phyloP scores from a whole-genome alignment of 2,329 filamentous ascomycete species.

The Arthrobotrys entomopaga region DNA sequence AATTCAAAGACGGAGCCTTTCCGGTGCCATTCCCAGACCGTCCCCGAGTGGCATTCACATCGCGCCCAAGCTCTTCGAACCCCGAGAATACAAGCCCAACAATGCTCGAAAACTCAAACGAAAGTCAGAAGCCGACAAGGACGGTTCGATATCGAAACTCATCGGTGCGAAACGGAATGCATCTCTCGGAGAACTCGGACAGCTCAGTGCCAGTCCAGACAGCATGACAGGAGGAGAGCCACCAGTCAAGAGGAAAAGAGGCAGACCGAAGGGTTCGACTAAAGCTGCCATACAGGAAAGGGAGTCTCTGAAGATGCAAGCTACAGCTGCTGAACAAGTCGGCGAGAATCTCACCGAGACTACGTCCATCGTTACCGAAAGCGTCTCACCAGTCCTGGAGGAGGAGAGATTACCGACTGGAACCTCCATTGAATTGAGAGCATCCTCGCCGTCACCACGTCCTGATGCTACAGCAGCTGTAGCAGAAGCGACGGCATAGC shows the following conservation, averaged over 20 bases:
- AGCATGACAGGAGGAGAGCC: constrained; percentile 38
- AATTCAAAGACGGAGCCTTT: constrained; percentile 45
- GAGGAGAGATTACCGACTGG: constrained; percentile 48
- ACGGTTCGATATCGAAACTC: constrained; percentile 36
- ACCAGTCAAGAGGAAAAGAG: constrained; percentile 51
- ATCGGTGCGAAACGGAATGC: constrained; percentile 46
- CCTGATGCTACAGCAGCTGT: constrained; percentile 22
- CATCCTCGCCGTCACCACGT: constrained; percentile 42
- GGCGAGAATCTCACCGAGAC: constrained; percentile 50
- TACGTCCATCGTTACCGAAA: constrained; percentile 36
- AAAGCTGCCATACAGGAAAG: constrained; percentile 54
- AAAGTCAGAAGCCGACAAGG: constrained; percentile 52
- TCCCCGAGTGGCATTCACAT: constrained; percentile 31
- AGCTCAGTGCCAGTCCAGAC: constrained; percentile 27
- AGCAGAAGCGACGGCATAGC: constrained; percentile 26
- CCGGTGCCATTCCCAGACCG: constrained; percentile 46
- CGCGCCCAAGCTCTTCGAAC: constrained; percentile 50
- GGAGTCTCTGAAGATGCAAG: constrained; percentile 54
- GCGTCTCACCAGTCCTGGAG: constrained; percentile 49
- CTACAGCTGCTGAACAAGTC: constrained; percentile 51
- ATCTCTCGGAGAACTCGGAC: constrained; percentile 39
- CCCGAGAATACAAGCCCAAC: constrained; percentile 52
- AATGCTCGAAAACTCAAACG: constrained; percentile 50
- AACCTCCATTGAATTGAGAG: constrained; percentile 48
- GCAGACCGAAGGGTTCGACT: constrained; percentile 50